Evolutionary conservation across 148 eudicot species (phyloP), one percentile per base, ranked within the genome.

Genomic region (Selenicereus undatus): DNA sequence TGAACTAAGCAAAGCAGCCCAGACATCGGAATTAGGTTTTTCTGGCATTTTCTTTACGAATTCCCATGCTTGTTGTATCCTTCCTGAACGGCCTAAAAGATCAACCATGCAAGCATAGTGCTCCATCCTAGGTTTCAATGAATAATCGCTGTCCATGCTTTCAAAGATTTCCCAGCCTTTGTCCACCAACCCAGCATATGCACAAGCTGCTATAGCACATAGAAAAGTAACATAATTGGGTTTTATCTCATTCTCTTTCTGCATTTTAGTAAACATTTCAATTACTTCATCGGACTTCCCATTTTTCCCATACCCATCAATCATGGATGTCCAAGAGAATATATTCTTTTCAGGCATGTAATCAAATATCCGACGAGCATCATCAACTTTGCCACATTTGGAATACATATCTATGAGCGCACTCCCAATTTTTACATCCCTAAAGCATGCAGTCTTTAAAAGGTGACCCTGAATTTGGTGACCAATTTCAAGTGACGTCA

Each of bases 31-130:
- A 85, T 89, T 87, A 60, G 99, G 99, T 76, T 82, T 92, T 82
- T 87, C 93, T 1, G 94, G 93, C 97, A 96, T 93, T 64, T 68
- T 80, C 86, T 74, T 89, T 18, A 93, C 83, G 71, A 93, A 91
- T 54, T 88, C 90, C 88, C 90, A 85, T 10, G 97, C 97, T 81
- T 88, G 81, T 30, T 88, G 73, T 84, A 93, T 48, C 54, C 88
- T 91, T 76, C 98, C 98, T 24, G 90, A 85, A 5, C 97, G 89
- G 35, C 99, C 99, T 72, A 93, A 82, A 56, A 96, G 88, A 89
- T 96, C 98, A 64, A 93, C 95, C 98, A 96, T 88, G 81, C 98
- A 96, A 50, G 98, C 91, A 79, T 92, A 96, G 83, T 93, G 99
- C 86, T 93, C 99, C 97, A 93, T 96, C 76, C 69, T 87, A 75